A percentile compares a stretch with the other conserved stretches of the same genome.
phyloP scores from a whole-genome alignment of 73 alveolate species.

The Breviolum minutum region DNA sequence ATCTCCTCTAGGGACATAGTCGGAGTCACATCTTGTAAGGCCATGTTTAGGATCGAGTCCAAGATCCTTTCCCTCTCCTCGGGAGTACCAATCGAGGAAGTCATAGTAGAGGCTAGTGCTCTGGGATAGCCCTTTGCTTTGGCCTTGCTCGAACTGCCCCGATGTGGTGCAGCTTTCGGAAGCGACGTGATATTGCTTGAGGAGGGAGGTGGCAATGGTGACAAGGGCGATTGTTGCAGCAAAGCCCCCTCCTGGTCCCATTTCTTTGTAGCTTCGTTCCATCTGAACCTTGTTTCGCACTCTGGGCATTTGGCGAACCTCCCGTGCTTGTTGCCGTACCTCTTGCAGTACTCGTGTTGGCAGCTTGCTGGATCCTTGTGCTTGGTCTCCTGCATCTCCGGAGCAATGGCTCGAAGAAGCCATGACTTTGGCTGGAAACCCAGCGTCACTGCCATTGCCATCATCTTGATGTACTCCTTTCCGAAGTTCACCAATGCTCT shows the following conservation, averaged over 20 bases:
- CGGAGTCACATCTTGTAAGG: neutral
- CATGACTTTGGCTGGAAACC: neutral
- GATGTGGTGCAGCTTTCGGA: neutral
- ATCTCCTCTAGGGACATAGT: neutral
- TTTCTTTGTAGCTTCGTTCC: neutral
- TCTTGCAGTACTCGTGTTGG: neutral
- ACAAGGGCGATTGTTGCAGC: constrained; percentile 1
- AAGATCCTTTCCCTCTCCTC: neutral
- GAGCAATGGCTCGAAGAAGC: neutral
- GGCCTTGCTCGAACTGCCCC: neutral
- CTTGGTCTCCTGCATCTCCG: neutral
- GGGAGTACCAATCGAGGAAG: neutral
- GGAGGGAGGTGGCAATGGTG: constrained; percentile 26
- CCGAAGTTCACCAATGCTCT: neutral
- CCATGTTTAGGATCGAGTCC: neutral
- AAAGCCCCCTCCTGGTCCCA: neutral
- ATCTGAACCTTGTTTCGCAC: neutral
- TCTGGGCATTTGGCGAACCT: constrained; percentile 1
- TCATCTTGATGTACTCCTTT: neutral
- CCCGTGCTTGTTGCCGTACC: constrained; percentile 24
- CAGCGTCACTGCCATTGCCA: neutral
- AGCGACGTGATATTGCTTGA: neutral
- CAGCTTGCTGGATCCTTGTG: neutral
- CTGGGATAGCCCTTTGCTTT: neutral
- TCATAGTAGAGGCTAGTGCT: neutral